A percentile compares a stretch with the other conserved stretches of the same genome.
Evolutionary conservation across 2,329 filamentous ascomycete genomes (phyloP).

Genomic region (Calonectria hawksworthii): DNA sequence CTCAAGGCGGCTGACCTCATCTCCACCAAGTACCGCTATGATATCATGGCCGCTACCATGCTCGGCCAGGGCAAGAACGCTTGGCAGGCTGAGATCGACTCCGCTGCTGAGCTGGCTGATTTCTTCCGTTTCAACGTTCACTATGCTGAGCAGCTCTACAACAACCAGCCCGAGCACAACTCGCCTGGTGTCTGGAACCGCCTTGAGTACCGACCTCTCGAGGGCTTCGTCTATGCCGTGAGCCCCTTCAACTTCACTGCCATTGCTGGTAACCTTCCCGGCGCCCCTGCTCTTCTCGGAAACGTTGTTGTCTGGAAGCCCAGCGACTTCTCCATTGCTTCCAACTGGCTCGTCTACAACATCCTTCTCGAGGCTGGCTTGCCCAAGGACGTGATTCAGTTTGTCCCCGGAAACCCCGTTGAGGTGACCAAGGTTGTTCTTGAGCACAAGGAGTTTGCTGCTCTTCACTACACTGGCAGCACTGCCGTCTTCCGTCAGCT

Average conservation of each 20-base stretch:
- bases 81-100: slow-evolving; percentile 99
- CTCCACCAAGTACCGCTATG: slow-evolving; percentile 92
- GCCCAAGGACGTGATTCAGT: slow-evolving; percentile 91
- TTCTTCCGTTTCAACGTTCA: slow-evolving; percentile 96
- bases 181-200: slow-evolving; percentile 91
- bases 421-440: slow-evolving; percentile 85
- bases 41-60: slow-evolving; percentile 97
- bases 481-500: slow-evolving; percentile 91
- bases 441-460: slow-evolving; percentile 83
- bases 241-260: slow-evolving; percentile 98
- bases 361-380: slow-evolving; percentile 93
- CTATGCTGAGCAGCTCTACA: slow-evolving; percentile 92
- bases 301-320: slow-evolving; percentile 99
- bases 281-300: slow-evolving; percentile 87
- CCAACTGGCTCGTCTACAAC: slow-evolving; percentile 90
- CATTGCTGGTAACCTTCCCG: slow-evolving; percentile 89
- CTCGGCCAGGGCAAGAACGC: slow-evolving; percentile 98
- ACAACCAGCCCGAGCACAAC: slow-evolving; percentile 88
- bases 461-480: slow-evolving; percentile 95
- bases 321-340: slow-evolving; percentile 89
- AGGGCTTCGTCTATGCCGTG: slow-evolving; percentile 96
- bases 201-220: slow-evolving; percentile 88
- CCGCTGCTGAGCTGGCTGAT: slow-evolving; percentile 91
- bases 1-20: slow-evolving; percentile 96
- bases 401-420: slow-evolving; percentile 89